Percentiles rank a stretch among this genome's conserved stretches.
Evolutionary conservation across 2,329 filamentous ascomycete genomes (phyloP).

Genomic region (Orbilia ellipsospora): DNA sequence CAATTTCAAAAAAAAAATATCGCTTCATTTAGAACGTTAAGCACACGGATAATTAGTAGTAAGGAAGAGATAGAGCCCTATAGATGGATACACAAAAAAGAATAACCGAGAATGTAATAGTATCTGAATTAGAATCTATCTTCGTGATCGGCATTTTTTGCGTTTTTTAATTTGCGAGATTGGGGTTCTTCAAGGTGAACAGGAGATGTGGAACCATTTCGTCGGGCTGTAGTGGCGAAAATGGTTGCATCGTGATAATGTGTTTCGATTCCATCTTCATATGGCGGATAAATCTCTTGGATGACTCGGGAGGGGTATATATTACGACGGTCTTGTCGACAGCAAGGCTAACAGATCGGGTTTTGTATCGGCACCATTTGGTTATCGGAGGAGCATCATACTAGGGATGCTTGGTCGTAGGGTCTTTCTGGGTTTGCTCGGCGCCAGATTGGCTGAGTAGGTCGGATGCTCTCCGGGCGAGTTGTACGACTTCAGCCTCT

Average conservation of each 20-base stretch:
- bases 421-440: conserved; percentile 82
- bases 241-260: conserved; percentile 16
- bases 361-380: conserved; percentile 35
- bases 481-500: conserved; percentile 61
- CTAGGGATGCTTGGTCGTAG: conserved; percentile 43
- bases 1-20: conserved; percentile 41
- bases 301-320: conserved; percentile 26
- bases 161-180: conserved; percentile 11
- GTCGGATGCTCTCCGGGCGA: conserved; percentile 90
- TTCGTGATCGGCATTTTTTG: background rate
- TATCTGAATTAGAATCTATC: background rate
- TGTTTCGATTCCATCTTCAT: conserved; percentile 29
- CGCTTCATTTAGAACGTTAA: conserved; percentile 53
- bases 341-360: conserved; percentile 23
- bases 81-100: conserved; percentile 14
- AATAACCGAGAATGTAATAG: too few relatives aligned
- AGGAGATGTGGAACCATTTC: conserved; percentile 21
- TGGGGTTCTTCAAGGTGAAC: background rate
- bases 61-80: conserved; percentile 10
- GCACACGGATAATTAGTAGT: conserved; percentile 31
- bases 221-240: conserved; percentile 3
- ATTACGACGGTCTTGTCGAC: conserved; percentile 13
- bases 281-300: conserved; percentile 28
- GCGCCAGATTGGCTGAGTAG: conserved; percentile 79
- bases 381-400: conserved; percentile 46